phyloP scores from a whole-genome alignment of 495 filamentous ascomycete species.

The Annulohypoxylon nitens region DNA sequence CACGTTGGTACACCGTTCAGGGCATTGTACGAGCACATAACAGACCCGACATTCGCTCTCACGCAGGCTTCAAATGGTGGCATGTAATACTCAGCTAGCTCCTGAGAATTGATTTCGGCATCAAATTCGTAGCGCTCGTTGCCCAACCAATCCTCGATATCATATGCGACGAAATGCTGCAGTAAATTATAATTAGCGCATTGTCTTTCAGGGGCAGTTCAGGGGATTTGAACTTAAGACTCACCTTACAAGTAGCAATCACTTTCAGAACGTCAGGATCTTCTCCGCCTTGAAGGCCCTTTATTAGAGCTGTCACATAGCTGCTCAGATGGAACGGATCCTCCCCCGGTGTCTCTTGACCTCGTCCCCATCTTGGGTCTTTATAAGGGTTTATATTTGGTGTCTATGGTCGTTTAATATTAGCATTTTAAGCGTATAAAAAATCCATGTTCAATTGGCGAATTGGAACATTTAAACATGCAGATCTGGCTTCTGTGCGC shows the following conservation, averaged over 20 bases:
- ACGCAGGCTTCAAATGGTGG: slow-evolving; percentile 63
- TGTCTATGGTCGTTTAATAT: slow-evolving; percentile 43
- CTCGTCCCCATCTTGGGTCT: slow-evolving; percentile 71
- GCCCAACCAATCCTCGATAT: slow-evolving; percentile 67
- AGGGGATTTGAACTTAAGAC: not conserved
- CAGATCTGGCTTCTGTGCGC: too few relatives aligned
- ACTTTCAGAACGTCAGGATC: slow-evolving; percentile 57
- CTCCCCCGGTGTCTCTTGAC: slow-evolving; percentile 72
- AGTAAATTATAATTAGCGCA: slow-evolving; percentile 6
- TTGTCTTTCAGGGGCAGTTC: not conserved
- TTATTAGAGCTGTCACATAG: slow-evolving; percentile 69
- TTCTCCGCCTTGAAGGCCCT: slow-evolving; percentile 68
- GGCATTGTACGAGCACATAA: slow-evolving; percentile 73
- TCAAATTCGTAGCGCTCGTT: slow-evolving; percentile 68
- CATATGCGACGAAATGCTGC: slow-evolving; percentile 71
- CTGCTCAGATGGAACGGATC: slow-evolving; percentile 67
- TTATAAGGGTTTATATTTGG: slow-evolving; percentile 74
- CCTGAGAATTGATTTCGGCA: slow-evolving; percentile 64
- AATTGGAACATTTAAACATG: not conserved
- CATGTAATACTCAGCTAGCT: slow-evolving; percentile 68
- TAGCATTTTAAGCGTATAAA: not conserved
- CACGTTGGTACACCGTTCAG: slow-evolving; percentile 70
- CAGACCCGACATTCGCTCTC: slow-evolving; percentile 64
- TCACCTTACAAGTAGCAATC: slow-evolving; percentile 65
- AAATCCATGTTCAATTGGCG: not conserved